Evolutionary conservation across 768 basidiomycete genomes (phyloP).

Genomic region (Paxillus rubicundulus): DNA sequence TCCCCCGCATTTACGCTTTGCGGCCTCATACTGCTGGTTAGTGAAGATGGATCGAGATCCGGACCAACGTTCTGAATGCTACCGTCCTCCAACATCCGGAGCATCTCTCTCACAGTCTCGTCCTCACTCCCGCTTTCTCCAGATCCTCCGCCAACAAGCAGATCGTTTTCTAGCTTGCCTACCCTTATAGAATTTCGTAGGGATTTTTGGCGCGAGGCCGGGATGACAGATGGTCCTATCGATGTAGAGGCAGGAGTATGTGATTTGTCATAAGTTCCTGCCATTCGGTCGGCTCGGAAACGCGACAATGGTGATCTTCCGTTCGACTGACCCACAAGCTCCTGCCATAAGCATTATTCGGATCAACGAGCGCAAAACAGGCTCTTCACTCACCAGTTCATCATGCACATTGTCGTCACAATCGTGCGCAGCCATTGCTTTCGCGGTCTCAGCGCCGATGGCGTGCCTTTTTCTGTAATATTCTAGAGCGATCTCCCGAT

Average conservation of each 20-base stretch:
- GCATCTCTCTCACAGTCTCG: conserved; percentile 46
- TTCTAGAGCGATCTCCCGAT: conserved; percentile 71
- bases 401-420: conserved; percentile 45
- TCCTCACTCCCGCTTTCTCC: conserved; percentile 57
- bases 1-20: not conserved
- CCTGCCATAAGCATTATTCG: conserved; percentile 28
- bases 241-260: conserved; percentile 36
- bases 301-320: conserved; percentile 56
- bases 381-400: conserved; percentile 37
- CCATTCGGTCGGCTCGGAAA: conserved; percentile 61
- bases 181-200: conserved; percentile 51
- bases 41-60: conserved; percentile 26
- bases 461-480: conserved; percentile 61
- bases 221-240: conserved; percentile 40
- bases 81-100: conserved; percentile 51
- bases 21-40: not conserved
- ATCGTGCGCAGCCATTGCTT: conserved; percentile 47
- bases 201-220: conserved; percentile 45
- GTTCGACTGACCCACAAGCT: conserved; percentile 31
- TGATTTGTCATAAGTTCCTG: conserved; percentile 46
- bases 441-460: conserved; percentile 53
- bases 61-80: conserved; percentile 55
- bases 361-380: conserved; percentile 1
- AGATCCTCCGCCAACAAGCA: conserved; percentile 48
- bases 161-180: conserved; percentile 54